phyloP scores from a whole-genome alignment of 306 rosid species.

The Castanea mollissima region DNA sequence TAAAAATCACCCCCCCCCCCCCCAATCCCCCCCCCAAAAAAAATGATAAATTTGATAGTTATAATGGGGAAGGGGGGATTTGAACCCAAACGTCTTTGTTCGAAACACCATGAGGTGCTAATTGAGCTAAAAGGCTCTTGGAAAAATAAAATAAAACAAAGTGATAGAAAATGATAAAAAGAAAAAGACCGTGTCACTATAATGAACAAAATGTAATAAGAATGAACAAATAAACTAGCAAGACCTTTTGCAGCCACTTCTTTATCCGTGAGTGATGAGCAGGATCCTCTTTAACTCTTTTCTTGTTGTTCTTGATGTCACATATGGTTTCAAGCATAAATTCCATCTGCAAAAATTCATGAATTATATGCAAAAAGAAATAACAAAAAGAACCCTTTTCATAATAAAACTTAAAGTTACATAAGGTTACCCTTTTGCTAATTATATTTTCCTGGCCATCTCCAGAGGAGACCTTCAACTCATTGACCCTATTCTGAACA shows the following conservation, averaged over 20 bases:
- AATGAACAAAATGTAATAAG: background rate
- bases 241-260: conserved; percentile 92
- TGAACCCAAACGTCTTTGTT: too few species aligned
- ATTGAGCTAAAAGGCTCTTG: too few species aligned
- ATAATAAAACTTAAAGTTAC: conserved; percentile 12
- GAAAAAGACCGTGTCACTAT: background rate
- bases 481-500: conserved; percentile 70
- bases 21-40: background rate
- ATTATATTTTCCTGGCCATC: conserved; percentile 45
- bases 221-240: conserved; percentile 8
- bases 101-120: too few species aligned
- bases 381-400: background rate
- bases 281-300: conserved; percentile 67
- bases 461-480: conserved; percentile 54
- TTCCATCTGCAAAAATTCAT: conserved; percentile 68
- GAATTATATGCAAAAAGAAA: conserved; percentile 5
- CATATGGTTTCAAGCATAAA: conserved; percentile 94
- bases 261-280: conserved; percentile 71
- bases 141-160: background rate
- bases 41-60: too few species aligned
- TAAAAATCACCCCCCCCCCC: background rate
- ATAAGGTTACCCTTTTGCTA: conserved; percentile 69
- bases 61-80: too few species aligned
- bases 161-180: background rate
- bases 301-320: conserved; percentile 97